Conservation (phyloP, 2,329 filamentous ascomycete species). For the Aspergillus sp. region DNA sequence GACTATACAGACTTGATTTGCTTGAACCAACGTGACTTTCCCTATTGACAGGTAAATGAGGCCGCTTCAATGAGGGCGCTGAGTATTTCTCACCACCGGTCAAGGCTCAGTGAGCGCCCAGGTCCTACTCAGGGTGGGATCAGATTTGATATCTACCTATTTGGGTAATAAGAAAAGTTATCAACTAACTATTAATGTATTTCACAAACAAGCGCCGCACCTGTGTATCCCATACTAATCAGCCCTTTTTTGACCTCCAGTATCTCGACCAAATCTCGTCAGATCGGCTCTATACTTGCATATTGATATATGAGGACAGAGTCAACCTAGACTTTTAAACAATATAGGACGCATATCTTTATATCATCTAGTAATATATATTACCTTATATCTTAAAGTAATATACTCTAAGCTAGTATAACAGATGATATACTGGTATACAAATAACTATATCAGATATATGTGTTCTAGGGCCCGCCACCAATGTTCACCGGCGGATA, state of each 20-base stretch:
- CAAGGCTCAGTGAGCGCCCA: no score
- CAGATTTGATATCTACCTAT: no score
- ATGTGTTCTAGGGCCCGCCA: not conserved
- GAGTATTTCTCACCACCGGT: no score
- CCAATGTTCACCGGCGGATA: no score
- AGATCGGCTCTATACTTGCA: not conserved
- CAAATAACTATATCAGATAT: not conserved
- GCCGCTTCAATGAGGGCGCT: no score
- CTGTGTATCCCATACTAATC: not conserved
- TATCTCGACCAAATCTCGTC: not conserved
- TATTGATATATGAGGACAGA: not conserved
- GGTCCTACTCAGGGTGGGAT: no score
- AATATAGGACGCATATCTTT: not conserved
- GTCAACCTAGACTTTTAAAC: not conserved
- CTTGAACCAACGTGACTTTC: no score
- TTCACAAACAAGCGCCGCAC: not conserved
- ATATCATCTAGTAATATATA: slow-evolving; percentile 2
- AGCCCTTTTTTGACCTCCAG: not conserved
- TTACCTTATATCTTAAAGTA: slow-evolving; percentile 3
- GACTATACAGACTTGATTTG: no score
- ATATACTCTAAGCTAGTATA: slow-evolving; percentile 1
- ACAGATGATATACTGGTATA: not conserved
- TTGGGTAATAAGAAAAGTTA: no score
- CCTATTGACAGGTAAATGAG: no score
- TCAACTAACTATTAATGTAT: no score